Evolutionary conservation across 2,329 filamentous ascomycete species (phyloP), one percentile per base, ranked within the genome.

Genomic region (Xylaria sp.): DNA sequence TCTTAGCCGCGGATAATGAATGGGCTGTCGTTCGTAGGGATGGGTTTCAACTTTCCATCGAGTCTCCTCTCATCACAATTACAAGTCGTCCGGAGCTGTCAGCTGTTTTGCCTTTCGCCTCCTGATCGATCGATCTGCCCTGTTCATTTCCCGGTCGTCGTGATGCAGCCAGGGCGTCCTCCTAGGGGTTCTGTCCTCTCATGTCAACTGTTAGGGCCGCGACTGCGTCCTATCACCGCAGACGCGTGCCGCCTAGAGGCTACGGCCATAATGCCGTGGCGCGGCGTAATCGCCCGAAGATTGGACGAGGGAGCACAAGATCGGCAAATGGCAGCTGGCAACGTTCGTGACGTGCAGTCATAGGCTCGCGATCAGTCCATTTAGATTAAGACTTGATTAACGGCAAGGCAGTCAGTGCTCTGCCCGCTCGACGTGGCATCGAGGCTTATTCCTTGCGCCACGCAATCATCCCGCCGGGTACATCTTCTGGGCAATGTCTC

Each of bases 291-390:
- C 16, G 60, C 53, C 48, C 49, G 55, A 59, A 61, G 59, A 61
- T 63, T 58, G 62, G 54, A 63, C 66, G 49, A 65, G 59, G 58
- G 58, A 42, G 58, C 56, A 62, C 61, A 52, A 47, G 54, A 51
- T 55, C 66, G 67, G 67, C 62, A 63, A 60, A 60, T 59, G 57
- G 63, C 66, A 67, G 64, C 49, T 37, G 47, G 44, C 55, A 52
- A 60, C 49, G 53, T 64, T 64, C 59, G 59, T 64, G 60, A 66
- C 62, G 58, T 61, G 59, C 62, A 53, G 59, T 65, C 57, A 68
- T 69, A 67, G 66, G 67, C 59, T 61, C 51, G 60, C 63, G 57
- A 57, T 57, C 55, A 59, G 50, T 66, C 55, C 57, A 56, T 61
- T 55, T 55, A 63, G 16, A 58, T 60, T 55, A 55, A 30, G 44